Base-by-base conservation (phyloP, 306 rosid species). In the Quercus mongolica region DNA sequence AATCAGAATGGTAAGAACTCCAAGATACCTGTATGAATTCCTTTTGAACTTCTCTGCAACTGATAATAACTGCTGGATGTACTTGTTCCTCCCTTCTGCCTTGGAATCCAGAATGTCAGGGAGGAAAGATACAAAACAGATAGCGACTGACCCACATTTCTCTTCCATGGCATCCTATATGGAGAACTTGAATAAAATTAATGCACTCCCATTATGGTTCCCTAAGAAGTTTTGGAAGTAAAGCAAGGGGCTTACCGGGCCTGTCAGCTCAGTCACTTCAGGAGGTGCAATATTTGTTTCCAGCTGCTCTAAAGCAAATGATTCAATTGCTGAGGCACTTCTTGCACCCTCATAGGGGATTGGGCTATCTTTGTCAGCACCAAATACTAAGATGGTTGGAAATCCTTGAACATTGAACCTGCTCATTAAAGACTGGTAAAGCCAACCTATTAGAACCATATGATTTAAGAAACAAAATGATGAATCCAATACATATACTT, bases 51-150 rank as follows among this genome's bases (percentile, higher is more conserved):
- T 93, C 83, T 93, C 97, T 28, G 96, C 99, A 80, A 96, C 93
- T 17, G 99, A 82, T 78, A 96, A 71, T 75, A 96, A 74, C 80
- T 91, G 94, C 83, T 90, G 85, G 76, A 96, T 58, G 86, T 96
- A 91, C 74, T 65, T 87, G 89, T 93, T 93, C 85, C 99, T 90
- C 35, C 99, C 99, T 82, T 90, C 99, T 0, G 99, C 99, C 88
- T 93, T 96, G 70, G 98, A 89, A 80, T 96, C 99, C 90, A 96
- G 88, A 78, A 96, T 93, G 79, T 96, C 98, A 56, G 99, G 99
- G 46, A 96, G 94, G 87, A 96, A 96, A 54, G 99, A 89, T 51
- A 91, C 98, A 59, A 96, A 96, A 85, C 99, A 96, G 82, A 96
- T 93, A 61, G 98, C 96, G 7, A 98, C 96, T 10, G 98, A 80